These are phyloP conservation scores for Spongiforma sp. DNA, from an alignment of 1,284 basidiomycete species.

Conservation along the genomic window DNA sequence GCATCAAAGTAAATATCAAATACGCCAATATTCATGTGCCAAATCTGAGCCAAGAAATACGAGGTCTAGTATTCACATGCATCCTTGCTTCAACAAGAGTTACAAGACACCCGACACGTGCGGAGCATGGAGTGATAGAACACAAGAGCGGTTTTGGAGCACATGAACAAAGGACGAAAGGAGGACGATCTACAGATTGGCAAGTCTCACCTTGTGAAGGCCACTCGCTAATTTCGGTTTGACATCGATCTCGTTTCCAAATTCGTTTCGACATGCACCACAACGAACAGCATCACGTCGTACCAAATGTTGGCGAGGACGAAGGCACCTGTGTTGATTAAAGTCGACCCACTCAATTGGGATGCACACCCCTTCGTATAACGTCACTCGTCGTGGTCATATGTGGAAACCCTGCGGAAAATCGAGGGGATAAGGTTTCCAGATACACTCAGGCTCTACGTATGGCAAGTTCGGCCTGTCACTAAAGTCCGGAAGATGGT, in stretches of 20 bases:
- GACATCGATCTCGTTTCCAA: conserved; percentile 28
- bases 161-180: conserved; percentile 13
- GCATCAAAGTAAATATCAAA: no score
- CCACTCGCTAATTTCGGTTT: conserved; percentile 31
- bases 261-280: no score
- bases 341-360: conserved; percentile 31
- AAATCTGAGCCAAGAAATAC: no score
- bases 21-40: no score
- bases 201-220: conserved; percentile 26
- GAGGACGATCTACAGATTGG: background rate
- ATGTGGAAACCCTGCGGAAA: conserved; percentile 31
- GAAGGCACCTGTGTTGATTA: conserved; percentile 20
- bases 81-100: no score
- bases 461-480: conserved; percentile 33
- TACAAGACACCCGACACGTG: conserved; percentile 19
- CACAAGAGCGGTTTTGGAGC: conserved; percentile 31
- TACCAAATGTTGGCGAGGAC: conserved; percentile 35
- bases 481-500: conserved; percentile 31
- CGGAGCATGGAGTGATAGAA: conserved; percentile 21
- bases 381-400: conserved; percentile 29
- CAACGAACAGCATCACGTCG: conserved; percentile 23
- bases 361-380: conserved; percentile 38
- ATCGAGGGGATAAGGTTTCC: conserved; percentile 32
- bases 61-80: no score
- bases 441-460: conserved; percentile 31